Evolutionary conservation across 257 asterid species (phyloP), one percentile per base, ranked within the genome.

Genomic region (Cinchona pubescens): DNA sequence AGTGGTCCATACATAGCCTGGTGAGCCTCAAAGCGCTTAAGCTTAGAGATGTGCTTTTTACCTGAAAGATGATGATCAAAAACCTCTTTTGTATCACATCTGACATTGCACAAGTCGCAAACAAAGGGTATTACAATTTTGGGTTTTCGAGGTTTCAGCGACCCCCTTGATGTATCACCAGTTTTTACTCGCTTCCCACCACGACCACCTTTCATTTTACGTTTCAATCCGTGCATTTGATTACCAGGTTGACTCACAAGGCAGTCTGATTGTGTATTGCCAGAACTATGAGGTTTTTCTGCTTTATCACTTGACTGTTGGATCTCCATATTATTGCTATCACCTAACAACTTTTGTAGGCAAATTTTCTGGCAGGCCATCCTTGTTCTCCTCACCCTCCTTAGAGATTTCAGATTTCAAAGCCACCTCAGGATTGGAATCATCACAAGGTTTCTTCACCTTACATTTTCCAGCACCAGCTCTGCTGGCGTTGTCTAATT

Each of bases 31-130:
- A 51, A 56, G 38, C 51, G 76, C 71, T 74, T 81, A 43, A 46
- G 72, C 69, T 74, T 73, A 38, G 83, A 42, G 16, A 43, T n/a
- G 78, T 82, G 83, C 67, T 72, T 80, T 62, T 58, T 72, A 74
- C 81, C 79, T 3, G 66, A 74, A 72, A 75, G 74, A 30, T 79
- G 83, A 27, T 32, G 75, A 67, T 78, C 75, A 37, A 79, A 66
- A 19, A 34, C 75, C 56, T 72, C 86, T 59, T 37, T 77, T 30
- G 83, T 67, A 18, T 48, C 75, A 53, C 82, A 82, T 75, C 25
- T 75, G 49, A 75, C 80, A 16, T 78, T 82, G 70, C 85, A 78
- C 78, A 78, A 69, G 74, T 78, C 69, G 40, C 85, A 82, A 29
- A 63, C 67, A 32, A 82, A 56, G 58, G 85, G 82, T 63, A 65